These are phyloP conservation scores for Crepidotus variabilis DNA, from an alignment of 768 basidiomycete genomes.

Conservation along the genomic window DNA sequence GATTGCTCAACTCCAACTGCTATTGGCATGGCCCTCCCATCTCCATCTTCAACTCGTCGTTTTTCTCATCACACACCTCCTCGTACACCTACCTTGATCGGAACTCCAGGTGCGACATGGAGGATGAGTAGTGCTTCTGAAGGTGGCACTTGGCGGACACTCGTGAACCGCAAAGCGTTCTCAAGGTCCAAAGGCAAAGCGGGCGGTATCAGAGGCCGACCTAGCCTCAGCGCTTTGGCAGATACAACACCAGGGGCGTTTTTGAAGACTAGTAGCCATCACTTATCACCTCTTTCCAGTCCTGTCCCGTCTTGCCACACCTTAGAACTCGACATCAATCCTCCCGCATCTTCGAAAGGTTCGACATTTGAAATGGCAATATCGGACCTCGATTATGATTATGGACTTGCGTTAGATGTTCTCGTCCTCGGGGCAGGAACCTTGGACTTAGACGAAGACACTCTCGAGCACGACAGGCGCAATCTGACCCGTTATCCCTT, in stretches of 20 bases:
- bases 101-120: background rate
- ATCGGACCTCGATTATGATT: conserved; percentile 13
- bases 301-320: background rate
- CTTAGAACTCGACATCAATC: background rate
- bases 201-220: background rate
- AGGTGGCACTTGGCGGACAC: background rate
- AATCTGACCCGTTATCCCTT: background rate
- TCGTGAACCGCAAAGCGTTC: background rate
- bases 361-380: background rate
- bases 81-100: background rate
- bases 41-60: background rate
- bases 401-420: conserved; percentile 9
- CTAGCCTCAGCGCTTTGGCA: background rate
- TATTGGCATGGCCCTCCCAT: background rate
- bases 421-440: background rate
- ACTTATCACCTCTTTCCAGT: background rate
- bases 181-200: background rate
- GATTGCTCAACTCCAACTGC: background rate
- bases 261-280: background rate
- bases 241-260: background rate
- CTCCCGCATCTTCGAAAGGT: background rate
- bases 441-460: background rate
- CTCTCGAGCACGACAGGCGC: background rate
- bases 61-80: background rate
- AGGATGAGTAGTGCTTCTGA: background rate